Percentiles rank a stretch among this genome's conserved stretches.
Evolutionary conservation across 116 monocot species (phyloP).

Genomic region (Iris pallida): DNA sequence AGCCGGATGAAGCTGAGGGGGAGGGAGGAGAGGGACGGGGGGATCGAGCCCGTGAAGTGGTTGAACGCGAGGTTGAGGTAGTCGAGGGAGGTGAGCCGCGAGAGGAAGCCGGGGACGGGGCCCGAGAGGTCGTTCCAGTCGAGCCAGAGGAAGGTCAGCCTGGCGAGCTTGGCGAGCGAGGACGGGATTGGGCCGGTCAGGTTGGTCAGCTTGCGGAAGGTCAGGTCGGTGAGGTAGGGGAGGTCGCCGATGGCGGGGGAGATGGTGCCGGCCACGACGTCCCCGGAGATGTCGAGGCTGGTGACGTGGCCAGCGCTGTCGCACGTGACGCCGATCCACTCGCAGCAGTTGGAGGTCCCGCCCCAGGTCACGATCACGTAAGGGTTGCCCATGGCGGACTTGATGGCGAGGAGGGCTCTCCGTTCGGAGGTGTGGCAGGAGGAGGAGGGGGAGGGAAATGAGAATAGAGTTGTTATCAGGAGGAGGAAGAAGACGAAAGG

Average conservation of each 20-base stretch:
- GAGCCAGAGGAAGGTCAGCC: constrained; percentile 16
- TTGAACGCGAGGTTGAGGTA: not conserved
- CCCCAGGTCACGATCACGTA: constrained; percentile 25
- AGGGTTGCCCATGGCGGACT: constrained; percentile 19
- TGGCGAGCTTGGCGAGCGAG: constrained; percentile 19
- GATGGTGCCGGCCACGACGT: constrained; percentile 12
- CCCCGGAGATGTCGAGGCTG: constrained; percentile 11
- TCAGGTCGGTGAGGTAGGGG: constrained; percentile 8
- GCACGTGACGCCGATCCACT: constrained; percentile 38
- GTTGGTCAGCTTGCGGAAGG: constrained; percentile 8
- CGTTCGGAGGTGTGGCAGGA: too few species aligned
- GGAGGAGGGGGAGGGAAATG: too few species aligned
- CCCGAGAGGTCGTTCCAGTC: constrained; percentile 18
- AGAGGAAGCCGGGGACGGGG: constrained; percentile 18
- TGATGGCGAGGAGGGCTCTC: constrained; percentile 27
- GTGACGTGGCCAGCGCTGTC: constrained; percentile 23
- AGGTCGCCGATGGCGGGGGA: constrained; percentile 12
- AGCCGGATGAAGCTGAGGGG: not conserved
- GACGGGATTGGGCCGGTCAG: constrained; percentile 21
- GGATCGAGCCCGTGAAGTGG: constrained; percentile 2
- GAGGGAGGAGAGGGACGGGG: not conserved
- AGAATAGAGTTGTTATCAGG: too few species aligned
- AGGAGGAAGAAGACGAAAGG: too few species aligned
- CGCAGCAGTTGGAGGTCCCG: constrained; percentile 32
- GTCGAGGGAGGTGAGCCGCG: constrained; percentile 8